Evolutionary conservation across 2,329 filamentous ascomycete genomes (phyloP), one percentile per base, ranked within the genome.

Genomic region (Paraphaeosphaeria sporulosa): DNA sequence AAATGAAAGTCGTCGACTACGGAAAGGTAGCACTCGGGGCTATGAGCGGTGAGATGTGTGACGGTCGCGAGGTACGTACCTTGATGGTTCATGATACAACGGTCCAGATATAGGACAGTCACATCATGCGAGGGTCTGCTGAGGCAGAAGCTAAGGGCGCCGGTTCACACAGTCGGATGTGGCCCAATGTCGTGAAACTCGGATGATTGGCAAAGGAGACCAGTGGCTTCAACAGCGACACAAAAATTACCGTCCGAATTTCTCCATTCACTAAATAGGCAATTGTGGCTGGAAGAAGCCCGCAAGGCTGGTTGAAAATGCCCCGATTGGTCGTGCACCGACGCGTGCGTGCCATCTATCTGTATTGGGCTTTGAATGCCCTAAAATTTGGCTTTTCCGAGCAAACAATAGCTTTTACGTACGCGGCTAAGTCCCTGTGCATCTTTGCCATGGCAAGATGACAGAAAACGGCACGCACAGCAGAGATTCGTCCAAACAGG

Each of bases 391-490:
- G 62, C n/a, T 62, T 58, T 52, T 48, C 54, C 58, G 55, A 58
- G 57, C 55, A 63, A 63, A 58, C 57, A 46, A 56, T 61, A 58
- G 59, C 58, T 56, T 38, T 58, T 59, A 59, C 50, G 55, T 49
- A 65, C 60, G 64, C 61, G 61, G 47, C 54, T 34, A 56, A 36
- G 53, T 65, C 60, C 64, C 67, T 55, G 63, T 69, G 58, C 67
- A 23, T 65, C 55, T 48, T 54, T 62, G 59, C 60, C 64, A 66
- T 58, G 62, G 60, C 48, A 57, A 55, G 66, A 57, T 75, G 74
- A 77, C 75, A 74, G 70, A 68, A 76, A 77, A 77, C 75, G 73
- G 73, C 67, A 74, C 62, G 65, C 72, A 75, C 74, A 60, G 64
- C 70, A 70, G 69, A 43, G 59, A 55, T 30, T 54, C 50, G 57